phyloP scores from a whole-genome alignment of 148 eudicot genomes.

The Vaccinium vitisidaea region DNA sequence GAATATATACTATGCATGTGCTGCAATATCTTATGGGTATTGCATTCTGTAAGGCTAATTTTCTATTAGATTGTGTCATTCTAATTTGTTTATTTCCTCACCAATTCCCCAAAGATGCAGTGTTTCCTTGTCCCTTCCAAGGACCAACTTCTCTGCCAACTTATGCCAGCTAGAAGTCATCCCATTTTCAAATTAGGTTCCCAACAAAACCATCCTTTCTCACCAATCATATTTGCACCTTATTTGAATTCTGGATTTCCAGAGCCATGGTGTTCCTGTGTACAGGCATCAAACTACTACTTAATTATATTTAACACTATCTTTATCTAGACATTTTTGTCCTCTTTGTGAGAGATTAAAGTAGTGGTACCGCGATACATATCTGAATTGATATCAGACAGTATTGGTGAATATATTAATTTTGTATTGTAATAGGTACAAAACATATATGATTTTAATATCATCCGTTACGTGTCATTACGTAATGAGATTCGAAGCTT shows the following conservation, averaged over 20 bases:
- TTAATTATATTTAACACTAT: not conserved
- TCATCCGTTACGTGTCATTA: not conserved
- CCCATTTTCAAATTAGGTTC: not conserved
- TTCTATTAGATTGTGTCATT: not conserved
- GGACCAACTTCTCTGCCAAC: constrained; percentile 15
- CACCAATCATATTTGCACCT: not conserved
- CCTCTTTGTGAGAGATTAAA: not conserved
- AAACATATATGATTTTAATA: not conserved
- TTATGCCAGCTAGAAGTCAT: not conserved
- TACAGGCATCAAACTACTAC: not conserved
- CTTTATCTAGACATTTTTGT: not conserved
- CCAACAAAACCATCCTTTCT: not conserved
- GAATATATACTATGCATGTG: constrained; percentile 4
- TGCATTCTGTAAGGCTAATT: not conserved
- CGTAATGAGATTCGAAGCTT: not conserved
- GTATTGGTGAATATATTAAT: not conserved
- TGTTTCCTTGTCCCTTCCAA: constrained; percentile 21
- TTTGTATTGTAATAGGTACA: not conserved
- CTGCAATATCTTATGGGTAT: not conserved
- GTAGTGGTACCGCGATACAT: not conserved
- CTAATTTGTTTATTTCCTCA: constrained; percentile 10
- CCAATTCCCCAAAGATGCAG: constrained; percentile 14
- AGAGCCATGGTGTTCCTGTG: not conserved
- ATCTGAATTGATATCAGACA: not conserved
- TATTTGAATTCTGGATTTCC: not conserved